These are phyloP conservation scores for Apiospora saccharicola DNA, from an alignment of 2,329 filamentous ascomycete species.

Conservation along the genomic window DNA sequence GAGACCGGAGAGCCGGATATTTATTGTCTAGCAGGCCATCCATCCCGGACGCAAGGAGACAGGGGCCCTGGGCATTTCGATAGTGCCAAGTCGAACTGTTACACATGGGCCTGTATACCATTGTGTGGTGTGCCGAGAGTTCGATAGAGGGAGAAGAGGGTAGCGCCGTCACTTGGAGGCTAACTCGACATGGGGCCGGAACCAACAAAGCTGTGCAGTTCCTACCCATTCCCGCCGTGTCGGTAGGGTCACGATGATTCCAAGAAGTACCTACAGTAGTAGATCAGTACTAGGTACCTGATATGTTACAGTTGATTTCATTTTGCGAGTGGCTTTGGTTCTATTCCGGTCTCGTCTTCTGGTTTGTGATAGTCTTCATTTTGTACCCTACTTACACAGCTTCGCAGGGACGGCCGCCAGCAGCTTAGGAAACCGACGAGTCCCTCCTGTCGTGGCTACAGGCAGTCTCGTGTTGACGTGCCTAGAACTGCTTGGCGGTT, in stretches of 20 bases:
- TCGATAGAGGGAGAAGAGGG: not conserved
- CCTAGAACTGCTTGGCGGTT: not conserved
- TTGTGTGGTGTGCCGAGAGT: not conserved
- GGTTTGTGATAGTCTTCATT: too few relatives aligned
- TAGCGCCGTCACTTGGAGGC: conserved; percentile 11
- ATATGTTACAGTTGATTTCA: too few relatives aligned
- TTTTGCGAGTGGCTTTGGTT: too few relatives aligned
- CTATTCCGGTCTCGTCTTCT: too few relatives aligned
- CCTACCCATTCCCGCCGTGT: too few relatives aligned
- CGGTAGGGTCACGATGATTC: too few relatives aligned
- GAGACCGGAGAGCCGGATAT: not conserved
- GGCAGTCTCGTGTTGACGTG: not conserved
- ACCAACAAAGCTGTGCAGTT: not conserved
- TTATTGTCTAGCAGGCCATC: not conserved
- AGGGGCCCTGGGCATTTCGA: not conserved
- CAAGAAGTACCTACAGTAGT: too few relatives aligned
- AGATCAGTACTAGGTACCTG: too few relatives aligned
- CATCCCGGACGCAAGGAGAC: not conserved
- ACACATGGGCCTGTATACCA: not conserved
- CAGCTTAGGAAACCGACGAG: not conserved
- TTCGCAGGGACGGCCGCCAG: not conserved
- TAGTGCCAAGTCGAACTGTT: not conserved
- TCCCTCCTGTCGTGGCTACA: not conserved
- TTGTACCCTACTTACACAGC: too few relatives aligned
- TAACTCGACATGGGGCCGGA: not conserved